Conservation (phyloP, 2,329 filamentous ascomycete species). For the Pseudogymnoascus sp. region DNA sequence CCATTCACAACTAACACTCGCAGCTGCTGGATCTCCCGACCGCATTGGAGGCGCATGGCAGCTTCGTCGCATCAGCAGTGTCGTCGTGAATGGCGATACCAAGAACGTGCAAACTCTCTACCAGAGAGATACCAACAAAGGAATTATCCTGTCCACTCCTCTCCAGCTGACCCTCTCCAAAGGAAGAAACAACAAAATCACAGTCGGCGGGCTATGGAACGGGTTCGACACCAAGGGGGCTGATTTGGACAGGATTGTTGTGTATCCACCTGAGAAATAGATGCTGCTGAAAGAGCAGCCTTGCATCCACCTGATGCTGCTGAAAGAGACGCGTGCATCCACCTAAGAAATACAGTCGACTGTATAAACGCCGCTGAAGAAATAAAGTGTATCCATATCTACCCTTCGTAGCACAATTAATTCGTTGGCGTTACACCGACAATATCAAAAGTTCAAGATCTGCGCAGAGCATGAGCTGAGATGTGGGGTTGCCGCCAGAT, state of each 20-base stretch:
- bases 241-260: slow-evolving; percentile 51
- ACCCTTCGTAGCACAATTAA: not conserved
- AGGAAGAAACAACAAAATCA: slow-evolving; percentile 45
- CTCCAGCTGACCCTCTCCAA: slow-evolving; percentile 45
- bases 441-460: not conserved
- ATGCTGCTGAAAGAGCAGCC: no score
- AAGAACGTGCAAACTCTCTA: slow-evolving; percentile 43
- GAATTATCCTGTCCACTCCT: slow-evolving; percentile 50
- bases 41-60: slow-evolving; percentile 54
- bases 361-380: no score
- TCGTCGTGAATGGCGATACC: slow-evolving; percentile 47
- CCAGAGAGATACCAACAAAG: slow-evolving; percentile 51
- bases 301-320: not conserved
- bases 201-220: slow-evolving; percentile 49
- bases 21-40: slow-evolving; percentile 46
- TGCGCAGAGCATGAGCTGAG: not conserved
- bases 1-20: not conserved
- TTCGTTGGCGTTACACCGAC: not conserved
- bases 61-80: slow-evolving; percentile 50
- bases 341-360: not conserved
- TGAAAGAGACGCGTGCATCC: no score
- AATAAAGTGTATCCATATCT: no score
- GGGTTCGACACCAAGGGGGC: slow-evolving; percentile 49
- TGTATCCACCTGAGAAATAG: slow-evolving; percentile 46
- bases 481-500: not conserved